phyloP scores from a whole-genome alignment of 768 basidiomycete genomes.

The Cyclocybe cylindracea region DNA sequence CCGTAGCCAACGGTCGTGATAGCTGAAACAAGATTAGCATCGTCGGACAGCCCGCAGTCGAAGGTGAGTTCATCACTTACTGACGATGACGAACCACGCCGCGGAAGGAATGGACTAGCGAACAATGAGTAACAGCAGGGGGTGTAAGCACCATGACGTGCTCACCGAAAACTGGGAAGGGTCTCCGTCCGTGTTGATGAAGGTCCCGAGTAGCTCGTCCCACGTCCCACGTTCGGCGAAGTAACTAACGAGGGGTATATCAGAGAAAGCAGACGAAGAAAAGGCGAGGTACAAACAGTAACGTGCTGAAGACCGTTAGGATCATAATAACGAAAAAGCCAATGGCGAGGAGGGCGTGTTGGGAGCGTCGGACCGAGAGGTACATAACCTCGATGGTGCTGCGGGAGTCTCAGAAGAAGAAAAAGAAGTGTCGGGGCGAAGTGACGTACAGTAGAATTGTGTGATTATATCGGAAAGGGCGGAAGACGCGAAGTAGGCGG shows the following conservation, averaged over 20 bases:
- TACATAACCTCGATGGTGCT: slow-evolving; percentile 95
- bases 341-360: slow-evolving; percentile 83
- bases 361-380: slow-evolving; percentile 80
- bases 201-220: slow-evolving; percentile 78
- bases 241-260: slow-evolving; percentile 47
- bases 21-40: slow-evolving; percentile 41
- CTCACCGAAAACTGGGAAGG: slow-evolving; percentile 75
- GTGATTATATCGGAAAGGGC: slow-evolving; percentile 84
- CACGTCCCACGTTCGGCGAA: slow-evolving; percentile 91
- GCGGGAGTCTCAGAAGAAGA: neutral
- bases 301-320: slow-evolving; percentile 83
- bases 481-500: slow-evolving; percentile 84
- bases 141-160: neutral
- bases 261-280: neutral
- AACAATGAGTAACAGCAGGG: neutral
- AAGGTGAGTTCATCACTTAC: slow-evolving; percentile 42
- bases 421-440: neutral
- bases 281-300: slow-evolving; percentile 52
- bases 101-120: slow-evolving; percentile 40
- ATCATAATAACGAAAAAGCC: slow-evolving; percentile 90
- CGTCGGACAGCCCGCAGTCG: neutral
- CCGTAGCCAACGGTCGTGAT: slow-evolving; percentile 93
- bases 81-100: slow-evolving; percentile 79
- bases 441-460: slow-evolving; percentile 74
- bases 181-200: slow-evolving; percentile 85